Conservation (phyloP, 2,329 filamentous ascomycete species). For the Harringtonia aguacate region DNA sequence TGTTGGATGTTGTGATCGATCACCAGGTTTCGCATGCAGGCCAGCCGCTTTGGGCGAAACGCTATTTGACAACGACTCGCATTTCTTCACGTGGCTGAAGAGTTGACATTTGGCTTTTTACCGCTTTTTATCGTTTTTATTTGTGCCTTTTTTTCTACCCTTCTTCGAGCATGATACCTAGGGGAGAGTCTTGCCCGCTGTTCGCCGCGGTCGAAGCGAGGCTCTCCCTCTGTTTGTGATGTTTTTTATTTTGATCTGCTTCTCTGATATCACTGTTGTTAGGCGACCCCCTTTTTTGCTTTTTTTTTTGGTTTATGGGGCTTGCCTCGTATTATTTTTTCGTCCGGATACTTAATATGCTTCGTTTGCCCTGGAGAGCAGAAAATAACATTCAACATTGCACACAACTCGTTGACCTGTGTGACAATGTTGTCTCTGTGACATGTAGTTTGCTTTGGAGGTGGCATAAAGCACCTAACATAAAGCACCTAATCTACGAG, state of each 20-base stretch:
- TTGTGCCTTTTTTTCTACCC: not conserved
- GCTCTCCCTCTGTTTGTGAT: not conserved
- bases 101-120: not conserved
- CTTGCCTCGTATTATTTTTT: conserved; percentile 4
- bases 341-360: not conserved
- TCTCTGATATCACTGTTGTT: not conserved
- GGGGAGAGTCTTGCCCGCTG: not conserved
- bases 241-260: not conserved
- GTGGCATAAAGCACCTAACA: no score
- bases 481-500: no score
- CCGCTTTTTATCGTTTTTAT: not conserved
- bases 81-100: conserved; percentile 3
- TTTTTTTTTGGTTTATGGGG: conserved; percentile 2
- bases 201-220: not conserved
- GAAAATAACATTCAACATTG: conserved; percentile 11
- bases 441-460: no score
- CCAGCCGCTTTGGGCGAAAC: conserved; percentile 4
- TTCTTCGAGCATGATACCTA: not conserved
- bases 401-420: conserved; percentile 8
- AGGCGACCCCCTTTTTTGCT: not conserved
- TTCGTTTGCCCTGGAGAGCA: conserved; percentile 4
- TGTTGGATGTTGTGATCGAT: conserved; percentile 9
- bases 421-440: no score
- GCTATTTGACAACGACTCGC: conserved; percentile 2
- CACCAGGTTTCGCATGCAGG: conserved; percentile 6